Evolutionary conservation across 163 green algal genomes (phyloP), one percentile per base, ranked within the genome.

Genomic region (Volvox carteri): DNA sequence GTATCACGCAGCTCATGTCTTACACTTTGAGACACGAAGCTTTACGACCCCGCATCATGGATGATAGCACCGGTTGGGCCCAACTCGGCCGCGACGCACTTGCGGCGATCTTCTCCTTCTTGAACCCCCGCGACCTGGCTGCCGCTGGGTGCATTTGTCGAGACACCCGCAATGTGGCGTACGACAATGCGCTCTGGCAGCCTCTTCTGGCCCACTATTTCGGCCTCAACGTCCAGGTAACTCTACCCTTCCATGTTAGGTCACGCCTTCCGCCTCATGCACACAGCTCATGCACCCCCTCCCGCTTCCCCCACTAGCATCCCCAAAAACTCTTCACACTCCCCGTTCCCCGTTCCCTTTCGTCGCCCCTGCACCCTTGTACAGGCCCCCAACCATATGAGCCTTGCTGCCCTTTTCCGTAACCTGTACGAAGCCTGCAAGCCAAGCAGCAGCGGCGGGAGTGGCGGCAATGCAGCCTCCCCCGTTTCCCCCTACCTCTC

Each of bases 41-140:
- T n/a, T n/a, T n/a, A n/a, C n/a, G n/a, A n/a, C n/a, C n/a, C n/a
- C n/a, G n/a, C 16, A 74, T 23, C 54, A 65, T 65, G 54, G 54
- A 65, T 21, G 70, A 1, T 28, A 54, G 18, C 70, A 74, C 77
- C 11, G 54, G 37, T 21, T 85, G 77, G 77, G 23, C 52, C 14
- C 4, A 42, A 21, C 19, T 87, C 14, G 81, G 79, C 19, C 19
- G 44, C 33, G 81, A 87, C 35, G 77, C 48, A 3, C n/a, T 87
- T 2, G 18, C 28, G 0, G 46, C 46, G 18, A 44, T 87, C 35
- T 9, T 56, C 0, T 33, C 12, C 33, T 80, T 39, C 7, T 46
- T 79, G 42, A 46, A 56, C 1, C 42, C 81, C 0, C 19, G 23
- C 3, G 81, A 72, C 12, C 46, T 87, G 1, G 81, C 81, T 11